Evolutionary conservation across 2,329 filamentous ascomycete species (phyloP), one percentile per base, ranked within the genome.

Genomic region (Periconia sp.): DNA sequence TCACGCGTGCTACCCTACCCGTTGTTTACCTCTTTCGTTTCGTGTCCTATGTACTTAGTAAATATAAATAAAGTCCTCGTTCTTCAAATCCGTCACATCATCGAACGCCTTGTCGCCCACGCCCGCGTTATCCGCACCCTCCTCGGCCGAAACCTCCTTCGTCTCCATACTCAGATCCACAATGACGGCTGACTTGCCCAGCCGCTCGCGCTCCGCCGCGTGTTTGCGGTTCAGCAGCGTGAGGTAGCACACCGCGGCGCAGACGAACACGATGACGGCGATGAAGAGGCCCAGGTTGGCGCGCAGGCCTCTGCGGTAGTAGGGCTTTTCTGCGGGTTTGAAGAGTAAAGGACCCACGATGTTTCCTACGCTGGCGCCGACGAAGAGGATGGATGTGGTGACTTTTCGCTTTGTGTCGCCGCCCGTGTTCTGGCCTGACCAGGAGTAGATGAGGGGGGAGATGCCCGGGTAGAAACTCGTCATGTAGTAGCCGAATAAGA

Each of bases 331-430:
- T 2, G 78, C 78, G 0, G 83, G 81, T 3, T 81, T 85, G 68
- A 87, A 89, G 0, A 89, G 75, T 45, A 85, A 80, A 0, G 86
- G 86, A 0, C 86, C 86, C 19, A 88, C 75, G 35, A 89, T 83
- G 59, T 90, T 89, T 6, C 86, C 87, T 1, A 81, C 81, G 48
- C 82, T 87, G 54, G 85, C 82, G 5, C 85, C 85, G 45, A 89
- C 79, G 61, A 89, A 86, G 1, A 89, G 75, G 7, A 87, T 77
- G 13, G 81, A 85, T 0, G 85, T 88, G 0, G 82, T 86, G 10
- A 82, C 81, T 63, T 88, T 89, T 57, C 84, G 83, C 71, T 90
- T 90, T 0, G 86, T 89, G 63, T 89, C 85, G 1, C 87, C 86
- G 0, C 82, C 86, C 0, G 86, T 86, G 58, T 87, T 87, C 55